Percentiles rank a stretch among this genome's conserved stretches.
Conservation (phyloP, 441 rosid species). For the Manihot esculenta region DNA sequence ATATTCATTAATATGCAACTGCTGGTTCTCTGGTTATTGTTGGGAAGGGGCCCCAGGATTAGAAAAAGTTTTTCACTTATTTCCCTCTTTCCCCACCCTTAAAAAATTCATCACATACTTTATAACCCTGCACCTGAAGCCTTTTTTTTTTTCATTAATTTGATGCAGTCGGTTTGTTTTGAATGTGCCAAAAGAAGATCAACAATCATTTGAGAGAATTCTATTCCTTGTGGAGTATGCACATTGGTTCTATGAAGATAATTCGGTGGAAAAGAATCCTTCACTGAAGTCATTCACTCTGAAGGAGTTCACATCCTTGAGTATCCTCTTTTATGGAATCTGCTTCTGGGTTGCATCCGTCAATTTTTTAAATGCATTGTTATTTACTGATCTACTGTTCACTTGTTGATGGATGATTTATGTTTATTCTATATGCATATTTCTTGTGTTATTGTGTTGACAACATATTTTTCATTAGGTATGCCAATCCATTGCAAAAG, state of each 20-base stretch:
- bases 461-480: background rate
- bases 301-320: conserved; percentile 83
- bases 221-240: conserved; percentile 94
- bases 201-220: conserved; percentile 93
- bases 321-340: conserved; percentile 58
- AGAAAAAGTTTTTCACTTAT: background rate
- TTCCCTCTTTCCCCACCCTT: background rate
- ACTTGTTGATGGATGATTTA: background rate
- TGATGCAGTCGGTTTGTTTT: conserved; percentile 87
- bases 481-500: background rate
- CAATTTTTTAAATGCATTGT: background rate
- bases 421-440: background rate
- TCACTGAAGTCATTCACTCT: conserved; percentile 76
- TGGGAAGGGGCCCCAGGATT: background rate
- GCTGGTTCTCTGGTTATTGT: background rate
- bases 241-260: conserved; percentile 97
- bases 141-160: conserved; percentile 8
- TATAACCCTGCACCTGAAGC: background rate
- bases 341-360: background rate
- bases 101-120: background rate
- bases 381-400: background rate
- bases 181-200: conserved; percentile 97
- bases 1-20: background rate
- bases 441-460: background rate
- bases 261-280: conserved; percentile 86